A percentile compares a stretch with the other conserved stretches of the same genome.
phyloP scores from a whole-genome alignment of 352 stramenopile species.

The Phytophthora meadii region DNA sequence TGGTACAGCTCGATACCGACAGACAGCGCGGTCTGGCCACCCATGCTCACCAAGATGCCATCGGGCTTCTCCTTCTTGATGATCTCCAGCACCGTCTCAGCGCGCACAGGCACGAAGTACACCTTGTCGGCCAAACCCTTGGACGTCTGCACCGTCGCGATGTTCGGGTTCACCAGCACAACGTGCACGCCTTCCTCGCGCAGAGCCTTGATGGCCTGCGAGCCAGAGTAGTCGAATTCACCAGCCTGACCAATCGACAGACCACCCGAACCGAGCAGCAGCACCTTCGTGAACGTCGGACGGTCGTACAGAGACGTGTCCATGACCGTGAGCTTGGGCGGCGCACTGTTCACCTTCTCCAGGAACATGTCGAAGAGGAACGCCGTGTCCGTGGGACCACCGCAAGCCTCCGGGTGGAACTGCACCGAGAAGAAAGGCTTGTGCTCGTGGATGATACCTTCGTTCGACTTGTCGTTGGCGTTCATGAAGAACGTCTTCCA shows the following conservation, averaged over 20 bases:
- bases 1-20: conserved; percentile 97
- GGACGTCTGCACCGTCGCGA: conserved; percentile 96
- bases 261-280: conserved; percentile 94
- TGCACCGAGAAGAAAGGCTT: conserved; percentile 96
- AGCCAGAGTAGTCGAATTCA: conserved; percentile 96
- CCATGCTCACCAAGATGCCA: conserved; percentile 98
- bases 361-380: conserved; percentile 98
- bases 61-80: conserved; percentile 99
- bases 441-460: conserved; percentile 95
- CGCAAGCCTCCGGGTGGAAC: conserved; percentile 95
- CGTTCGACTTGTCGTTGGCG: conserved; percentile 96
- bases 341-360: conserved; percentile 75
- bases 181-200: conserved; percentile 93
- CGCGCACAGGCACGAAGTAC: conserved; percentile 95
- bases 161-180: conserved; percentile 97
- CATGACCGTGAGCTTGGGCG: conserved; percentile 83
- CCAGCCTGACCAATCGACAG: conserved; percentile 95
- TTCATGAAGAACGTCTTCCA: conserved; percentile 98
- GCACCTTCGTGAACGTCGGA: conserved; percentile 91
- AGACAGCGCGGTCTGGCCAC: conserved; percentile 98
- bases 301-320: conserved; percentile 81
- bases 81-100: conserved; percentile 90
- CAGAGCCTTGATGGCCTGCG: conserved; percentile 96
- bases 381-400: conserved; percentile 94
- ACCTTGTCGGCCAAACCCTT: conserved; percentile 92